Conservation (phyloP, 2,329 filamentous ascomycete genomes). For the Pseudogymnoascus sp. region DNA sequence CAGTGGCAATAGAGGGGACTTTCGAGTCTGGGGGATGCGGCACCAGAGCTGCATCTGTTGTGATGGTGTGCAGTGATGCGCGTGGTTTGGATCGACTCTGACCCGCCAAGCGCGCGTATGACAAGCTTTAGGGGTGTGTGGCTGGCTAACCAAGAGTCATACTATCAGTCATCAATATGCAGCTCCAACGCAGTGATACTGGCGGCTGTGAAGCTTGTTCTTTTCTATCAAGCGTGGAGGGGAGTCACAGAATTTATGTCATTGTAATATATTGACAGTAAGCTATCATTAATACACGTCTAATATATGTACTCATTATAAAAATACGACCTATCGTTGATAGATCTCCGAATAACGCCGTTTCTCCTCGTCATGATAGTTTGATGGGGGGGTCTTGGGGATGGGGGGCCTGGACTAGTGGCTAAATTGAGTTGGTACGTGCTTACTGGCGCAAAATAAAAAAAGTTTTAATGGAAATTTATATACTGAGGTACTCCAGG, state of each 20-base stretch:
- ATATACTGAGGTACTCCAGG: neutral
- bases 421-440: neutral
- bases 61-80: neutral
- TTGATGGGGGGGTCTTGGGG: neutral
- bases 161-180: neutral
- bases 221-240: neutral
- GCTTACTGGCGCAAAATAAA: neutral
- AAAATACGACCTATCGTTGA: neutral
- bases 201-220: neutral
- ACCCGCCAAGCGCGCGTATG: neutral
- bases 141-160: slow-evolving; percentile 1
- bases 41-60: neutral
- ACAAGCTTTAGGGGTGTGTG: neutral
- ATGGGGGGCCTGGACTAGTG: neutral
- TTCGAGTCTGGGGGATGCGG: neutral
- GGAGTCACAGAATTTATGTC: neutral
- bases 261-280: slow-evolving; percentile 1
- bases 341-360: neutral
- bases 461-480: slow-evolving; percentile 5
- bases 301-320: neutral
- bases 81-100: neutral
- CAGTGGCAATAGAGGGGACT: neutral
- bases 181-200: neutral
- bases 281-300: neutral
- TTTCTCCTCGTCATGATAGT: neutral